A percentile compares a stretch with the other conserved stretches of the same genome.
These are phyloP conservation scores for Saururus chinensis DNA, from an alignment of 164 flowering plant species.

Conservation along the genomic window DNA sequence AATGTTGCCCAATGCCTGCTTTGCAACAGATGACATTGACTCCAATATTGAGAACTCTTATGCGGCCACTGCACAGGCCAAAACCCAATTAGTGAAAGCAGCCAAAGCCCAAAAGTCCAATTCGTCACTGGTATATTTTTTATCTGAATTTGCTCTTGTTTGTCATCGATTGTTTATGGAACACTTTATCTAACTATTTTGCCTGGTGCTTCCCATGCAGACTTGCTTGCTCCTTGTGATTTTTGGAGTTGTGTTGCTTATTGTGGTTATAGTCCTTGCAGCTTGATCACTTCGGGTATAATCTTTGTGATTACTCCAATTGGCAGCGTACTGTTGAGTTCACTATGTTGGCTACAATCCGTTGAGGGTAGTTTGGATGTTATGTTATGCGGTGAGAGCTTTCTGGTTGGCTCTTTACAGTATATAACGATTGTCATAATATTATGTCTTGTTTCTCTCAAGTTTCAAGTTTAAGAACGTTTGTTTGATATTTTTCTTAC, in stretches of 20 bases:
- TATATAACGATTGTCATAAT: too few species aligned
- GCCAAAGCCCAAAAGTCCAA: constrained; percentile 80
- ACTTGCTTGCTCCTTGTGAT: constrained; percentile 80
- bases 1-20: neutral
- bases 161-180: too few species aligned
- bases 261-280: constrained; percentile 58
- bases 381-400: too few species aligned
- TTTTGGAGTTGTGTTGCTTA: constrained; percentile 76
- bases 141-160: neutral
- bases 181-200: neutral
- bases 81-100: constrained; percentile 72
- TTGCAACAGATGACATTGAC: constrained; percentile 63
- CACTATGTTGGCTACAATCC: too few species aligned
- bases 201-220: constrained; percentile 29
- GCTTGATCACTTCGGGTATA: constrained; percentile 21
- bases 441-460: too few species aligned
- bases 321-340: too few species aligned
- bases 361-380: too few species aligned
- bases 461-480: too few species aligned
- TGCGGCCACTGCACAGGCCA: constrained; percentile 69
- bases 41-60: constrained; percentile 56
- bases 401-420: too few species aligned
- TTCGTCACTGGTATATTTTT: constrained; percentile 68
- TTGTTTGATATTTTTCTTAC: too few species aligned
- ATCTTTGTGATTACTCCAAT: too few species aligned